Evolutionary conservation across 805 yeast species (phyloP).

Genomic region (Sugiyamaella floridensis): DNA sequence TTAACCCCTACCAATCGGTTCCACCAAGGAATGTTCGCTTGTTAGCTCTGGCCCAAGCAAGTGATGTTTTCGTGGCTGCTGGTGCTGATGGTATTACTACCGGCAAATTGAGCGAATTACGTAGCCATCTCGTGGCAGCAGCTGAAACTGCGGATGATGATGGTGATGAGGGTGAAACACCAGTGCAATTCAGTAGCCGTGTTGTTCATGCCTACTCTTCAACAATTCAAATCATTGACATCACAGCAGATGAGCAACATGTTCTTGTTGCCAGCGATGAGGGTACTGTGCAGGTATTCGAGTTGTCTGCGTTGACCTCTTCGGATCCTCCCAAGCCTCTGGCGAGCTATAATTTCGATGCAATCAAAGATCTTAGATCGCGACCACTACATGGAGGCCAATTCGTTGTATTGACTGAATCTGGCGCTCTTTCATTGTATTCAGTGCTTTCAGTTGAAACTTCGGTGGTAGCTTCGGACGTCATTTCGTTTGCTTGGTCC

Average conservation of each 20-base stretch:
- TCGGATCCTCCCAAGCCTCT: neutral
- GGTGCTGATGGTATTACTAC: conserved; percentile 15
- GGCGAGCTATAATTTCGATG: neutral
- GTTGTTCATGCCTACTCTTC: conserved; percentile 1
- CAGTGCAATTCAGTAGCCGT: neutral
- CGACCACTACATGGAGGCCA: conserved; percentile 15
- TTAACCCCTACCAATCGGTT: conserved; percentile 13
- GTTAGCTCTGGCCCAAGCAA: conserved; percentile 22
- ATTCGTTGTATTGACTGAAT: conserved; percentile 11
- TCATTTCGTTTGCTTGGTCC: conserved; percentile 22
- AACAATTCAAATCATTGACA: conserved; percentile 13
- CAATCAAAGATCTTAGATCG: conserved; percentile 9
- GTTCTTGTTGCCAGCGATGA: conserved; percentile 11
- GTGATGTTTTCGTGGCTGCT: conserved; percentile 23
- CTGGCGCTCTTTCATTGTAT: conserved; percentile 1
- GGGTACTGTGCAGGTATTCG: neutral
- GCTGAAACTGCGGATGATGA: neutral
- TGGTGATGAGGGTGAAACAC: neutral
- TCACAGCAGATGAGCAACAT: conserved; percentile 23
- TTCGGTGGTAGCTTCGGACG: conserved; percentile 4
- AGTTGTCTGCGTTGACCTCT: neutral
- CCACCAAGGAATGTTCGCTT: conserved; percentile 17
- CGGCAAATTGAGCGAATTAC: conserved; percentile 18
- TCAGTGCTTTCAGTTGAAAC: neutral
- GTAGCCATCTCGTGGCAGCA: conserved; percentile 7